Percentiles rank a stretch among this genome's conserved stretches.
phyloP scores from a whole-genome alignment of 2,329 filamentous ascomycete genomes.

The Emydomyces testavorans region DNA sequence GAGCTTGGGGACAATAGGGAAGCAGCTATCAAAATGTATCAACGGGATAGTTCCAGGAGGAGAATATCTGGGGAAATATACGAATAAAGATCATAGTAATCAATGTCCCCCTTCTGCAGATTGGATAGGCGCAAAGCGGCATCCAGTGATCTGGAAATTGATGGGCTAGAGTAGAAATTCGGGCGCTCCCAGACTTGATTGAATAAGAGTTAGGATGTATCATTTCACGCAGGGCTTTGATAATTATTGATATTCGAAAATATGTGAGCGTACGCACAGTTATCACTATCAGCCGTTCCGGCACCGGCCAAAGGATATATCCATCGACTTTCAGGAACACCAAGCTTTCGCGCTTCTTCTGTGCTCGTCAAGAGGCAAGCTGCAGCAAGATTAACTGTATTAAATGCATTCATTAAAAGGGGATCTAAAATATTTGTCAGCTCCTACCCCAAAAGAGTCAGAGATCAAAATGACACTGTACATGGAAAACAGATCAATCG shows the following conservation, averaged over 20 bases:
- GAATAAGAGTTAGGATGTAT: background rate
- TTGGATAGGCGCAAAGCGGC: constrained; percentile 41
- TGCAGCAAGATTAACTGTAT: constrained; percentile 53
- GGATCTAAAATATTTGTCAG: constrained; percentile 41
- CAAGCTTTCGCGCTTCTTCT: constrained; percentile 43
- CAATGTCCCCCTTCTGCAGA: constrained; percentile 42
- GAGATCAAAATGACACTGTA: constrained; percentile 27
- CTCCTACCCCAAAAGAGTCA: background rate
- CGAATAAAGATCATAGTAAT: constrained; percentile 55
- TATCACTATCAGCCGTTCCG: constrained; percentile 45
- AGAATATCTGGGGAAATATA: constrained; percentile 19
- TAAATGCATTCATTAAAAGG: constrained; percentile 60
- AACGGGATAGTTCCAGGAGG: background rate
- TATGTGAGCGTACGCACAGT: constrained; percentile 35
- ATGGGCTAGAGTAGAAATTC: constrained; percentile 47
- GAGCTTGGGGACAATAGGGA: constrained; percentile 58
- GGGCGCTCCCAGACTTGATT: constrained; percentile 50
- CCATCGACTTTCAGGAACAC: constrained; percentile 47
- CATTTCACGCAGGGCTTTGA: background rate
- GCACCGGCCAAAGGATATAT: constrained; percentile 55
- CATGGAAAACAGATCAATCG: constrained; percentile 59
- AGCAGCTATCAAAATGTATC: constrained; percentile 48
- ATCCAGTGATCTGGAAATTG: constrained; percentile 48
- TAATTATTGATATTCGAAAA: background rate
- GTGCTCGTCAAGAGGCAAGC: constrained; percentile 51